phyloP scores from a whole-genome alignment of 129 eudicot genomes.

The Flaveria robusta region DNA sequence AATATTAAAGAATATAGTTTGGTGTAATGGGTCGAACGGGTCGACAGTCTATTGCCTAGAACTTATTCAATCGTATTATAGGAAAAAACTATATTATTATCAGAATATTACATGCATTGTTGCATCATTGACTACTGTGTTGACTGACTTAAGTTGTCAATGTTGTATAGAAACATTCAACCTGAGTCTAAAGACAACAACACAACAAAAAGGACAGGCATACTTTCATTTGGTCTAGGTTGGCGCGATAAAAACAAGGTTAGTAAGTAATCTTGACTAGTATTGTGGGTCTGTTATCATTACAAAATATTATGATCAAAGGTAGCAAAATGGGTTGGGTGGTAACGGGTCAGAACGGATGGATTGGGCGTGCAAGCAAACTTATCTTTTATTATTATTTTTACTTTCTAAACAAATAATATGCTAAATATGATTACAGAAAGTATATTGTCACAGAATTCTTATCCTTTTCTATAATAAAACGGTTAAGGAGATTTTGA shows the following conservation, averaged over 20 bases:
- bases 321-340: neutral
- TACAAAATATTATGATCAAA: neutral
- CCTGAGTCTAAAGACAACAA: constrained; percentile 45
- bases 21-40: neutral
- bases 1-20: neutral
- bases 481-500: neutral
- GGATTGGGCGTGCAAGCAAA: neutral
- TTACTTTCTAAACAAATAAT: neutral
- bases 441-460: neutral
- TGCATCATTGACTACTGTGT: constrained; percentile 6
- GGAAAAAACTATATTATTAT: neutral
- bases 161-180: constrained; percentile 40
- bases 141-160: constrained; percentile 19
- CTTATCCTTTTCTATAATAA: neutral
- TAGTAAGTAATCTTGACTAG: constrained; percentile 11
- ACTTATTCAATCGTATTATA: neutral
- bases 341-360: neutral
- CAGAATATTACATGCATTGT: neutral
- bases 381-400: neutral
- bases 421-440: neutral
- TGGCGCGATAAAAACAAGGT: constrained; percentile 96
- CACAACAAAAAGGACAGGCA: constrained; percentile 46
- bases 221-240: constrained; percentile 83
- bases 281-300: neutral
- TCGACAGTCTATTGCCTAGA: neutral